These are phyloP conservation scores for Boletellus ananas DNA, from an alignment of 768 basidiomycete genomes.

Conservation along the genomic window DNA sequence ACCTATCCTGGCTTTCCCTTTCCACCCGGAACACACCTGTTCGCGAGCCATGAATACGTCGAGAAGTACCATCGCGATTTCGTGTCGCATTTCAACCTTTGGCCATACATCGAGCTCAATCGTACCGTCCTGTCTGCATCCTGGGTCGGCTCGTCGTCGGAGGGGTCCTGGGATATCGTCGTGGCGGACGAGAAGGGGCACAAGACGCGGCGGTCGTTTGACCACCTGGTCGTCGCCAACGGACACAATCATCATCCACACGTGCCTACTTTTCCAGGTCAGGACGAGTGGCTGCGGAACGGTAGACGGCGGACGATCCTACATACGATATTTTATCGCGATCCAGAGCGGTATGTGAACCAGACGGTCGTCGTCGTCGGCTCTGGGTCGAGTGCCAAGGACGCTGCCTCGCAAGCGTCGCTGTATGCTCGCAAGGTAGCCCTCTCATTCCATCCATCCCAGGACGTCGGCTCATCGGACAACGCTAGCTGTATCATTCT, in stretches of 20 bases:
- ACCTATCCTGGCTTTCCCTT: slow-evolving; percentile 55
- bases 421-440: slow-evolving; percentile 40
- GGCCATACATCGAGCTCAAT: slow-evolving; percentile 38
- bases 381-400: slow-evolving; percentile 44
- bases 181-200: slow-evolving; percentile 24
- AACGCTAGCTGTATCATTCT: slow-evolving; percentile 33
- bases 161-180: slow-evolving; percentile 45
- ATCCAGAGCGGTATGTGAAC: slow-evolving; percentile 40
- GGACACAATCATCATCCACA: slow-evolving; percentile 55
- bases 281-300: slow-evolving; percentile 44
- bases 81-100: slow-evolving; percentile 37
- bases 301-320: slow-evolving; percentile 36
- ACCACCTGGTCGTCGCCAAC: slow-evolving; percentile 55
- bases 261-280: slow-evolving; percentile 43
- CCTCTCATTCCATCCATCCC: neutral
- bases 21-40: slow-evolving; percentile 47
- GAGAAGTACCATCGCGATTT: slow-evolving; percentile 45
- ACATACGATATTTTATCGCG: slow-evolving; percentile 54
- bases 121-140: slow-evolving; percentile 40
- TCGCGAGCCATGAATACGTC: slow-evolving; percentile 45
- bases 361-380: slow-evolving; percentile 49
- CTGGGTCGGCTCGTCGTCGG: slow-evolving; percentile 40
- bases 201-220: slow-evolving; percentile 32
- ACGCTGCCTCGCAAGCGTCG: slow-evolving; percentile 42
- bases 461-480: neutral